These are phyloP conservation scores for Arachis monticola DNA, from an alignment of 331 rosid species.

Conservation along the genomic window DNA sequence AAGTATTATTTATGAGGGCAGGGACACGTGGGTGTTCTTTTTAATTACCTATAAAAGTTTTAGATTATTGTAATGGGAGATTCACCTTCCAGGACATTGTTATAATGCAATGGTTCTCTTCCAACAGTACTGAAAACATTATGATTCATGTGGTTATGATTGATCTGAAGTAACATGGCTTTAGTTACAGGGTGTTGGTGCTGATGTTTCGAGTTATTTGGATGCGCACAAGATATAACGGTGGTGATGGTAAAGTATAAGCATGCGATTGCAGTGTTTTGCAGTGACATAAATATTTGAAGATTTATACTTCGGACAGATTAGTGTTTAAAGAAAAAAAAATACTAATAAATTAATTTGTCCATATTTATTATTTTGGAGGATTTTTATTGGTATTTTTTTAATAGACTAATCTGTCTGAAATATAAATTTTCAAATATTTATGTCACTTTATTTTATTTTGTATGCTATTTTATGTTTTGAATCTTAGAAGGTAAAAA, in stretches of 20 bases:
- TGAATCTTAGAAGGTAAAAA: too few species aligned
- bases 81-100: constrained; percentile 15
- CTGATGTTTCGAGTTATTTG: background rate
- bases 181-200: background rate
- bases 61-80: constrained; percentile 31
- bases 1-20: constrained; percentile 32
- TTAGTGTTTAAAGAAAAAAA: too few species aligned
- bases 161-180: background rate
- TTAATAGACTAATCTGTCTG: too few species aligned
- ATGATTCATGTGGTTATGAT: background rate
- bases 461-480: too few species aligned
- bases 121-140: constrained; percentile 2
- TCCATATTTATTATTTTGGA: too few species aligned
- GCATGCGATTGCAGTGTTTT: background rate
- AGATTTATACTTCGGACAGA: too few species aligned
- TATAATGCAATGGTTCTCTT: constrained; percentile 26
- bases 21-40: constrained; percentile 32
- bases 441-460: too few species aligned
- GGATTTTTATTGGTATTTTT: too few species aligned
- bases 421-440: too few species aligned
- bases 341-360: too few species aligned
- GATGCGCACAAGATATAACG: constrained; percentile 5
- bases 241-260: background rate
- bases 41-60: constrained; percentile 32
- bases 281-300: background rate